These are phyloP conservation scores for Arthrobotrys iridis DNA, from an alignment of 2,329 filamentous ascomycete genomes.

Conservation along the genomic window DNA sequence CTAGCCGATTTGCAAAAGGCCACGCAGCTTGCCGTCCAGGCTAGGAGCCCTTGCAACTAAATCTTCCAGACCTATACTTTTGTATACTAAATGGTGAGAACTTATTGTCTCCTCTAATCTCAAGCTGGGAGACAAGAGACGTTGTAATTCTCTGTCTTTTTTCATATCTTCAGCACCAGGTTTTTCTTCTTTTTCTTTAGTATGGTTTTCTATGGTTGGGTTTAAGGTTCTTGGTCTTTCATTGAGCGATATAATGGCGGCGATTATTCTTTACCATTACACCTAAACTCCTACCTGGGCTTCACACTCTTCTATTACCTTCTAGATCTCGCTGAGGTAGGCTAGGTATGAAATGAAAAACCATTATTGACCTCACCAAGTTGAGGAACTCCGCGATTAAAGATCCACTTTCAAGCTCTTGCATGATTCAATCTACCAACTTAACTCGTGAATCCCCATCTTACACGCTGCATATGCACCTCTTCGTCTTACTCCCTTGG, in stretches of 20 bases:
- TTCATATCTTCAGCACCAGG: no score
- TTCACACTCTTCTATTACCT: no score
- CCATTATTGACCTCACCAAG: not conserved
- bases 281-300: no score
- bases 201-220: not conserved
- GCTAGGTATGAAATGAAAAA: not conserved
- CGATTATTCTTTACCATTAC: not conserved
- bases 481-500: not conserved
- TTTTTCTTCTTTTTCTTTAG: not conserved
- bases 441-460: not conserved
- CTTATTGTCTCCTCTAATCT: no score
- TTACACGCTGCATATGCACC: conserved; percentile 2
- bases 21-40: not conserved
- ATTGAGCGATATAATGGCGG: not conserved
- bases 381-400: not conserved
- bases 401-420: not conserved
- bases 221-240: not conserved
- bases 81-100: not conserved
- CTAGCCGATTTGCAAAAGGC: not conserved
- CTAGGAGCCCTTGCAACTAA: not conserved
- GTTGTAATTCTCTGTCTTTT: not conserved
- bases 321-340: no score
- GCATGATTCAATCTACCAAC: not conserved
- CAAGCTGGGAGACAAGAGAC: not conserved
- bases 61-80: not conserved